A percentile compares a stretch with the other conserved stretches of the same genome.
These are phyloP conservation scores for Aspergillus aculeatus DNA, from an alignment of 2,329 filamentous ascomycete genomes.

Conservation along the genomic window DNA sequence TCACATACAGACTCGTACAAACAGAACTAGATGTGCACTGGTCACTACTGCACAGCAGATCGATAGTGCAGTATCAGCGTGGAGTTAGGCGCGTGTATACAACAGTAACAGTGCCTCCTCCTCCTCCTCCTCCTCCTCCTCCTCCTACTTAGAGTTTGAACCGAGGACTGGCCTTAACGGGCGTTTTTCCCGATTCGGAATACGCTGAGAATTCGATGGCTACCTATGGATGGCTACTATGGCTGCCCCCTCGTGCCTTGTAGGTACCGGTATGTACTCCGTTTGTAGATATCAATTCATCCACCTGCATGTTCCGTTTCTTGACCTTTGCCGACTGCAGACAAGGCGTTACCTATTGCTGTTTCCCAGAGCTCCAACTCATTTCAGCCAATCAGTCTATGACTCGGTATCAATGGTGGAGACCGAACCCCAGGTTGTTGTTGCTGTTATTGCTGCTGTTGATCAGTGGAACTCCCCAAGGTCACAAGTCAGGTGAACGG, in stretches of 20 bases:
- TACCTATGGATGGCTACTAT: not conserved
- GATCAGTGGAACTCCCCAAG: constrained; percentile 1
- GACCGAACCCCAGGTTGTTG: not conserved
- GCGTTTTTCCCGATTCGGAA: constrained; percentile 7
- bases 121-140: too few species aligned
- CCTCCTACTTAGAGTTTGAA: not conserved
- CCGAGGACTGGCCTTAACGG: constrained; percentile 3
- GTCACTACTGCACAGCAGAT: not conserved
- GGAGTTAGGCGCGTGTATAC: too few species aligned
- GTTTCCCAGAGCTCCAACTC: not conserved
- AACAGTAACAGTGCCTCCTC: too few species aligned
- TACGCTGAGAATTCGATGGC: not conserved
- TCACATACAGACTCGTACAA: too few species aligned
- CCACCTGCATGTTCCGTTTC: not conserved
- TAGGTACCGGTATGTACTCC: too few species aligned
- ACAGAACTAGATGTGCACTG: too few species aligned
- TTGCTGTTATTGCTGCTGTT: not conserved
- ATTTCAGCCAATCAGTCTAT: not conserved
- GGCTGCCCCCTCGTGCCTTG: not conserved
- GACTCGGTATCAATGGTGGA: not conserved
- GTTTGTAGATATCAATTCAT: not conserved
- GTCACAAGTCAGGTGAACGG: constrained; percentile 3
- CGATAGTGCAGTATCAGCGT: not conserved
- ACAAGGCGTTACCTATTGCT: not conserved
- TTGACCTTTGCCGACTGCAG: not conserved